A percentile compares a stretch with the other conserved stretches of the same genome.
phyloP scores from a whole-genome alignment of 495 filamentous ascomycete genomes.

The Penicillium flavigenum region DNA sequence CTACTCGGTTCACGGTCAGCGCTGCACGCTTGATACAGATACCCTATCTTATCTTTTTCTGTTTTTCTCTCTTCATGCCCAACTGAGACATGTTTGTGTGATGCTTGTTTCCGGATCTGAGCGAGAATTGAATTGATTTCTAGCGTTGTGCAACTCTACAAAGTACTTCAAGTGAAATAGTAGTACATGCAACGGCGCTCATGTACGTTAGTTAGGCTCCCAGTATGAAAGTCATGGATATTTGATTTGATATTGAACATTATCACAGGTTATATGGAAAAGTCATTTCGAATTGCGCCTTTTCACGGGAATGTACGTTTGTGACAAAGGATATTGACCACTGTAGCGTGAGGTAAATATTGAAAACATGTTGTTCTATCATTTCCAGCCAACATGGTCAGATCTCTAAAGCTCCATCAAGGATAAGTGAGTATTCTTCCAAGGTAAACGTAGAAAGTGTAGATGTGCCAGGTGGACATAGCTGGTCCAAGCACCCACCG shows the following conservation, averaged over 20 bases:
- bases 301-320: not conserved
- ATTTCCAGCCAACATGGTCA: not conserved
- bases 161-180: not conserved
- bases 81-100: conserved; percentile 3
- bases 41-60: conserved; percentile 23
- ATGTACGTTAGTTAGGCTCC: not conserved
- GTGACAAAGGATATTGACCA: not conserved
- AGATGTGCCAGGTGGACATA: not conserved
- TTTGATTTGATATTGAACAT: not conserved
- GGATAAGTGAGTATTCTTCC: not conserved
- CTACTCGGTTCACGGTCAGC: conserved; percentile 28
- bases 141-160: conserved; percentile 25
- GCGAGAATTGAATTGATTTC: conserved; percentile 24
- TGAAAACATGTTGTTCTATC: not conserved
- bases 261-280: not conserved
- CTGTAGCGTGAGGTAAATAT: not conserved
- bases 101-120: conserved; percentile 10
- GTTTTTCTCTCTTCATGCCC: not conserved
- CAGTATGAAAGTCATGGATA: conserved; percentile 11
- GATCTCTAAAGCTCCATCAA: not conserved
- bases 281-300: not conserved
- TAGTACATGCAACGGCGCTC: not conserved
- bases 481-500: conserved; percentile 30
- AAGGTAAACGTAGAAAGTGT: not conserved
- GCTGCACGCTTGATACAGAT: conserved; percentile 30